Evolutionary conservation across 2,329 filamentous ascomycete genomes (phyloP).

Genomic region (Hortaea sp.): DNA sequence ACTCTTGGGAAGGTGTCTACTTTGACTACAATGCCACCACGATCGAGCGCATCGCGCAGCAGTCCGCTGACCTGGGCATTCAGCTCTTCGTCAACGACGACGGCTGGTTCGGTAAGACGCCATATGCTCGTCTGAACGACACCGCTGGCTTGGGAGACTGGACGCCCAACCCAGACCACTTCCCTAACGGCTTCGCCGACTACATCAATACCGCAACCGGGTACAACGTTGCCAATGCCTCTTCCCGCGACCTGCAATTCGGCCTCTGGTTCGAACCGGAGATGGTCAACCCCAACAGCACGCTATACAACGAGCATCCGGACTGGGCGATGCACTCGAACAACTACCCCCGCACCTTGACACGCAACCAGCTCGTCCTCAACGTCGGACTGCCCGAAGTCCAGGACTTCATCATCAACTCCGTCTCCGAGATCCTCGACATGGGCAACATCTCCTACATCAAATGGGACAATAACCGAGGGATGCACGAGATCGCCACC

Average conservation of each 20-base stretch:
- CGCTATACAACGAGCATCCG: slow-evolving; percentile 50
- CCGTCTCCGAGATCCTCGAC: slow-evolving; percentile 44
- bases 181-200: slow-evolving; percentile 46
- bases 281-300: slow-evolving; percentile 56
- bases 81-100: slow-evolving; percentile 57
- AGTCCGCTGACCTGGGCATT: slow-evolving; percentile 50
- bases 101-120: slow-evolving; percentile 53
- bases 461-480: slow-evolving; percentile 59
- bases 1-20: slow-evolving; percentile 56
- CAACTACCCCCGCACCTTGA: slow-evolving; percentile 45
- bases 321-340: slow-evolving; percentile 54
- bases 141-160: slow-evolving; percentile 53
- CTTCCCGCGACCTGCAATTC: slow-evolving; percentile 43
- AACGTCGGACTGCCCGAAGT: slow-evolving; percentile 52
- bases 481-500: slow-evolving; percentile 49
- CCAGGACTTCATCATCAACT: slow-evolving; percentile 51
- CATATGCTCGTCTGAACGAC: slow-evolving; percentile 51
- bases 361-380: slow-evolving; percentile 50
- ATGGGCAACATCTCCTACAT: slow-evolving; percentile 48
- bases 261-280: slow-evolving; percentile 60
- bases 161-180: slow-evolving; percentile 48
- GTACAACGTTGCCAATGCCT: slow-evolving; percentile 38
- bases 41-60: slow-evolving; percentile 45
- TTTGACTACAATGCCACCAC: slow-evolving; percentile 49
- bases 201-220: slow-evolving; percentile 44